phyloP scores from a whole-genome alignment of 352 stramenopile species.

The Phytophthora macrochlamydospora region DNA sequence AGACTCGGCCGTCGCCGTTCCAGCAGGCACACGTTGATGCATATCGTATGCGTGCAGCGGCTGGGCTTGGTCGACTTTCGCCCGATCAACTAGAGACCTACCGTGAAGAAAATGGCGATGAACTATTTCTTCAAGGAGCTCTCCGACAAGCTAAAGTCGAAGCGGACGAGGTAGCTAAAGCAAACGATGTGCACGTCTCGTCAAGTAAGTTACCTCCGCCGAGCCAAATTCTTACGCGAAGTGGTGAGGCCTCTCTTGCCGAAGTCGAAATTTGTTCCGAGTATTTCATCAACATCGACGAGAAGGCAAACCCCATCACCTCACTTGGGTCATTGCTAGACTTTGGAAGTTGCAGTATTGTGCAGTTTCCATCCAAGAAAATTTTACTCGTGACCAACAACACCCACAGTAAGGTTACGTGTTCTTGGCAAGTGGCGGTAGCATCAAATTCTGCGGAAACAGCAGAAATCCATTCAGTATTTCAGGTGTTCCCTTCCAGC shows the following conservation, averaged over 20 bases:
- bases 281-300: slow-evolving; percentile 81
- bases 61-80: slow-evolving; percentile 70
- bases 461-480: slow-evolving; percentile 32
- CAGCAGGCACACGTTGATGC: slow-evolving; percentile 92
- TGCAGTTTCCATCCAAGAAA: slow-evolving; percentile 71
- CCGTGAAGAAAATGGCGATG: slow-evolving; percentile 69
- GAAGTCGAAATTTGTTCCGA: slow-evolving; percentile 82
- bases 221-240: slow-evolving; percentile 75
- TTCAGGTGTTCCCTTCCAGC: slow-evolving; percentile 75
- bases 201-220: slow-evolving; percentile 16
- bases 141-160: slow-evolving; percentile 34
- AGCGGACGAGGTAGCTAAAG: slow-evolving; percentile 5
- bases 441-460: slow-evolving; percentile 13
- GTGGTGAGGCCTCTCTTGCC: slow-evolving; percentile 78
- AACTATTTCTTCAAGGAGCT: slow-evolving; percentile 66
- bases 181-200: slow-evolving; percentile 6
- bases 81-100: slow-evolving; percentile 86
- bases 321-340: slow-evolving; percentile 57
- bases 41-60: slow-evolving; percentile 58
- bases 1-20: slow-evolving; percentile 90
- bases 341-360: slow-evolving; percentile 76
- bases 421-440: slow-evolving; percentile 66
- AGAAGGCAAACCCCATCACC: slow-evolving; percentile 61
- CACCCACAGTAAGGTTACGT: slow-evolving; percentile 88
- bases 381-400: slow-evolving; percentile 84